These are phyloP conservation scores for Penicillium argentinense DNA, from an alignment of 495 filamentous ascomycete species.

Conservation along the genomic window DNA sequence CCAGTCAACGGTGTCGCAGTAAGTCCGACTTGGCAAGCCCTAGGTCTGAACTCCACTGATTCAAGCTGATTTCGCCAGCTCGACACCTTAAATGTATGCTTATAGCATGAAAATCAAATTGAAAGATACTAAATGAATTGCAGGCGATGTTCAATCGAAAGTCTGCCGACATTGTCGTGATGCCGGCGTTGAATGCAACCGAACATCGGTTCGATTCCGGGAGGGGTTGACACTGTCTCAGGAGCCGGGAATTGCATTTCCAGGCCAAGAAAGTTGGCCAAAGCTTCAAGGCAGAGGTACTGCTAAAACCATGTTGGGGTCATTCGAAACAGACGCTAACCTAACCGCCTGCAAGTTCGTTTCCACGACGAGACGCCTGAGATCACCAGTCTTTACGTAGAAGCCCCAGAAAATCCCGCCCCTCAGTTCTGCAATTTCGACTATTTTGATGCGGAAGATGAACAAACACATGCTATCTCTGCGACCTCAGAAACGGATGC, in stretches of 20 bases:
- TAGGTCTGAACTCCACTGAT: not conserved
- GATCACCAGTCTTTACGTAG: conserved; percentile 16
- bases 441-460: no score
- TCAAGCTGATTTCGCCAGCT: conserved; percentile 1
- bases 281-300: conserved; percentile 18
- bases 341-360: conserved; percentile 15
- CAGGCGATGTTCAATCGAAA: conserved; percentile 21
- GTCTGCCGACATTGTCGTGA: conserved; percentile 20
- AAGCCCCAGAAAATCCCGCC: not conserved
- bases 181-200: conserved; percentile 21
- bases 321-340: conserved; percentile 1
- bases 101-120: no score
- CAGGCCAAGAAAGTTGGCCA: conserved; percentile 13
- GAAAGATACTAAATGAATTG: not conserved
- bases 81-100: conserved; percentile 32
- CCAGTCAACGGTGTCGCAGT: conserved; percentile 24
- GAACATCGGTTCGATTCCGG: conserved; percentile 27
- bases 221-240: conserved; percentile 7
- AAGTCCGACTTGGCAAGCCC: not conserved
- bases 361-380: conserved; percentile 27
- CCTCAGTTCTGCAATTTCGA: not conserved
- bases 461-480: no score
- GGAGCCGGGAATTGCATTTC: not conserved
- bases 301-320: not conserved
- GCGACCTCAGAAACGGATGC: no score